phyloP scores from a whole-genome alignment of 768 basidiomycete genomes.

The Polyporus arcularius region DNA sequence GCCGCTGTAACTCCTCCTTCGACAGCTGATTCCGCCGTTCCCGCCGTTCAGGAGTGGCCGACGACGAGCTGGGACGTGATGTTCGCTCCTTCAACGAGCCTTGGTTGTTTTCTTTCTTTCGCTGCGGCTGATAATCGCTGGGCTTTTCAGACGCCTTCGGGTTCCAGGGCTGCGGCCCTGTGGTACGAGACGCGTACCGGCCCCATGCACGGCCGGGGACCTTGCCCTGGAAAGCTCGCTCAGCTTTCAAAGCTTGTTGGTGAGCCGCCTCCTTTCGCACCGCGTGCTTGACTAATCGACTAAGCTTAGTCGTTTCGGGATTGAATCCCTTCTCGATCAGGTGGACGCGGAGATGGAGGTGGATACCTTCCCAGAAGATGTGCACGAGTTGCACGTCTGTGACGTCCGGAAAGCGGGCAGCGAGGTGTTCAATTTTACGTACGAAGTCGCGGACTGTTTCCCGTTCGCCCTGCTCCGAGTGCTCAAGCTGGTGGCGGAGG shows the following conservation, averaged over 20 bases:
- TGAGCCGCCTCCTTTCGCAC: not conserved
- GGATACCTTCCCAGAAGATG: conserved; percentile 16
- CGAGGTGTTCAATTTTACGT: conserved; percentile 24
- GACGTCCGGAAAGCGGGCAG: conserved; percentile 18
- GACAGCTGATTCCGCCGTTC: not conserved
- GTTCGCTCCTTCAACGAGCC: not conserved
- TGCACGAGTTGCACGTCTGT: conserved; percentile 11
- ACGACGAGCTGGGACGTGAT: not conserved
- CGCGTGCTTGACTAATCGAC: not conserved
- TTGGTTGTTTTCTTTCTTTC: not conserved
- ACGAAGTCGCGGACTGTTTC: conserved; percentile 19
- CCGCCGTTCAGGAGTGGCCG: no score
- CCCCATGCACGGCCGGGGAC: conserved; percentile 3
- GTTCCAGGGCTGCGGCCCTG: not conserved
- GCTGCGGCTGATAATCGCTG: not conserved
- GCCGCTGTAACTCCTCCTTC: not conserved
- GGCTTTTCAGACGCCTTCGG: not conserved
- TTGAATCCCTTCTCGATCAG: conserved; percentile 23
- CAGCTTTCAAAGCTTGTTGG: not conserved
- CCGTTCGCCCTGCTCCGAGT: conserved; percentile 1
- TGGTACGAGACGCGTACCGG: not conserved
- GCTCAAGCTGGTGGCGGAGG: not conserved
- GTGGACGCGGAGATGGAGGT: conserved; percentile 20
- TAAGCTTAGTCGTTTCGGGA: not conserved
- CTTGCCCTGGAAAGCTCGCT: not conserved